A percentile compares a stretch with the other conserved stretches of the same genome.
These are phyloP conservation scores for Mortierella sp. DNA, from an alignment of 371 early-diverging fungal species.

Conservation along the genomic window DNA sequence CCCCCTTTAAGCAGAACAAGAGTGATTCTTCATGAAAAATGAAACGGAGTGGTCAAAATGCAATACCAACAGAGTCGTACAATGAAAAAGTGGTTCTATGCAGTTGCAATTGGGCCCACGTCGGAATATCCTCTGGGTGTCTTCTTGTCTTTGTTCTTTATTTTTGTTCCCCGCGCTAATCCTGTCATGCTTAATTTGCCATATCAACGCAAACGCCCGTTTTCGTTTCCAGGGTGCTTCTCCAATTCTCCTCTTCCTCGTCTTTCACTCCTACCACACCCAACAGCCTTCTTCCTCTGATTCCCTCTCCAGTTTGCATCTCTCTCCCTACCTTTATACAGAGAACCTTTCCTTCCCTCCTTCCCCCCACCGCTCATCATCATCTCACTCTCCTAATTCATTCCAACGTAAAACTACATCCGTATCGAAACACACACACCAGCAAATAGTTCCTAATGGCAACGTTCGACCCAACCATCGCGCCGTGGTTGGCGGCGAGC, in stretches of 20 bases:
- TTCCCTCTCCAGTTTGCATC: neutral
- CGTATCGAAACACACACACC: neutral
- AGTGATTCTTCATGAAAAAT: neutral
- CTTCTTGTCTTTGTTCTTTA: neutral
- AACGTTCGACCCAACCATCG: constrained; percentile 38
- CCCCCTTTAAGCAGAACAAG: no score
- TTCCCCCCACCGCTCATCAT: neutral
- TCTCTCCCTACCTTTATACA: neutral
- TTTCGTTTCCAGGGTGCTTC: neutral
- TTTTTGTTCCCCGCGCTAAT: constrained; percentile 1
- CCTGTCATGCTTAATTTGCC: neutral
- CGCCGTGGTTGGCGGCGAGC: constrained; percentile 39
- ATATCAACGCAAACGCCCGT: neutral
- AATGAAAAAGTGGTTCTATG: no score
- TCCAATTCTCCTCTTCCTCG: neutral
- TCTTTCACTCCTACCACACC: neutral
- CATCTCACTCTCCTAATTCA: neutral
- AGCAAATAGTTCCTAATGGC: constrained; percentile 2
- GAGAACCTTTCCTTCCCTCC: neutral
- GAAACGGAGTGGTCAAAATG: neutral
- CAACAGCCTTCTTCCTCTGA: neutral
- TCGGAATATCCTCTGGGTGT: no score
- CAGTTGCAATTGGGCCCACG: no score
- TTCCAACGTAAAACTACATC: no score
- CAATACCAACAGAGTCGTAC: no score